These are phyloP conservation scores for Brassica balearica DNA, from an alignment of 441 rosid genomes.

Conservation along the genomic window DNA sequence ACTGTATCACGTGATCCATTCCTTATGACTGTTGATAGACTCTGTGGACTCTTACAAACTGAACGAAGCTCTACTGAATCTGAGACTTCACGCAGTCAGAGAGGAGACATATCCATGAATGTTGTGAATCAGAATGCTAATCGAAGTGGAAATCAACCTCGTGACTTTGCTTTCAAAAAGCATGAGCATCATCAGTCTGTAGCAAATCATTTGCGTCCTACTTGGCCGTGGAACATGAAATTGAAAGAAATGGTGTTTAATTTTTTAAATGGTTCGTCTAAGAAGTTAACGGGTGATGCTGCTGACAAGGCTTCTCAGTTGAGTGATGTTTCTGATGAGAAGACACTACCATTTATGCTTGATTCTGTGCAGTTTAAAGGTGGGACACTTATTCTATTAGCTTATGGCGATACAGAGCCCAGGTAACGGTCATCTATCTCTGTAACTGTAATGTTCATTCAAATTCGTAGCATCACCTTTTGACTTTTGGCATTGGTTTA, in stretches of 20 bases:
- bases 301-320: constrained; percentile 70
- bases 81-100: constrained; percentile 38
- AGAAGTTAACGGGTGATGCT: constrained; percentile 58
- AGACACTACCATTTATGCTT: constrained; percentile 82
- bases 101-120: constrained; percentile 43
- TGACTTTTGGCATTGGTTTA: constrained; percentile 12
- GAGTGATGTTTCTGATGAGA: constrained; percentile 69
- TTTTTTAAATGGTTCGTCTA: constrained; percentile 51
- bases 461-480: constrained; percentile 17
- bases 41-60: constrained; percentile 49
- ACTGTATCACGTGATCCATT: constrained; percentile 61
- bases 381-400: constrained; percentile 87
- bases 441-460: neutral
- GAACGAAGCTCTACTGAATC: constrained; percentile 49
- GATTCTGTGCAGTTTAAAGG: constrained; percentile 95
- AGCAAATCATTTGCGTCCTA: constrained; percentile 44
- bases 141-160: constrained; percentile 46
- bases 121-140: constrained; percentile 41
- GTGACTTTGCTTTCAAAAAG: constrained; percentile 46
- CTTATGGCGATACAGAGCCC: constrained; percentile 93
- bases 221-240: constrained; percentile 52
- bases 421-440: constrained; percentile 60
- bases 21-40: constrained; percentile 59
- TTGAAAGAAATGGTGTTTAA: constrained; percentile 48
- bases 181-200: constrained; percentile 50